phyloP scores from a whole-genome alignment of 768 basidiomycete genomes.

The Phylloporus sp. region DNA sequence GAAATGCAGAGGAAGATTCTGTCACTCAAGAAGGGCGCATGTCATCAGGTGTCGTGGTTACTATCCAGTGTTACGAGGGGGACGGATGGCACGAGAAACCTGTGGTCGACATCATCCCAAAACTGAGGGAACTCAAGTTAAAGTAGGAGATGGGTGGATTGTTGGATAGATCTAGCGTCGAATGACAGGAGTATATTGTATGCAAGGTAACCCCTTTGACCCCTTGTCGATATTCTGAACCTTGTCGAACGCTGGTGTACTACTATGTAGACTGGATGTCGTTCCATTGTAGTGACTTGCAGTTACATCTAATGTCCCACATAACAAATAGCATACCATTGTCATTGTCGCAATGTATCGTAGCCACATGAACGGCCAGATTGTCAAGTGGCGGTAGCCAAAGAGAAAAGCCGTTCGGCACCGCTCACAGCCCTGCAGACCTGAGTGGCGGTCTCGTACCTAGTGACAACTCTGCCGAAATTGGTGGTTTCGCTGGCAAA shows the following conservation, averaged over 20 bases:
- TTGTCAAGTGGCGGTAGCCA: background rate
- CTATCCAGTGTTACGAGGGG: constrained; percentile 10
- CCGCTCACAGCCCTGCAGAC: constrained; percentile 19
- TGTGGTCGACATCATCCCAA: constrained; percentile 29
- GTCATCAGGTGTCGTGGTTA: constrained; percentile 7
- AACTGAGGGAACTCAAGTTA: constrained; percentile 22
- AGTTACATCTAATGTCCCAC: background rate
- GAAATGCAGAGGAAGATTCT: background rate
- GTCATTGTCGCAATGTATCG: constrained; percentile 4
- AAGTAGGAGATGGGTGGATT: constrained; percentile 5
- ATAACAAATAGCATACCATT: no score
- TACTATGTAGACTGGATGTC: background rate
- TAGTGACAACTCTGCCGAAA: constrained; percentile 13
- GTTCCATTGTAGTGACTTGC: background rate
- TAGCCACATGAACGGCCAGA: no score
- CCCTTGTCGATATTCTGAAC: no score
- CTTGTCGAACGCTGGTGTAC: background rate
- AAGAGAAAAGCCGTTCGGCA: background rate
- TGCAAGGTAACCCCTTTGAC: background rate
- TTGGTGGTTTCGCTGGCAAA: background rate
- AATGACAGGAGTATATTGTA: background rate
- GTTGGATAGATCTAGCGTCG: background rate
- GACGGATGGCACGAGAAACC: constrained; percentile 20
- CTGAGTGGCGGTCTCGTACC: background rate
- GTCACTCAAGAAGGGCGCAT: background rate